Evolutionary conservation across 1,139 yeast species (phyloP).

Genomic region (Sugiyamaella pinicola): DNA sequence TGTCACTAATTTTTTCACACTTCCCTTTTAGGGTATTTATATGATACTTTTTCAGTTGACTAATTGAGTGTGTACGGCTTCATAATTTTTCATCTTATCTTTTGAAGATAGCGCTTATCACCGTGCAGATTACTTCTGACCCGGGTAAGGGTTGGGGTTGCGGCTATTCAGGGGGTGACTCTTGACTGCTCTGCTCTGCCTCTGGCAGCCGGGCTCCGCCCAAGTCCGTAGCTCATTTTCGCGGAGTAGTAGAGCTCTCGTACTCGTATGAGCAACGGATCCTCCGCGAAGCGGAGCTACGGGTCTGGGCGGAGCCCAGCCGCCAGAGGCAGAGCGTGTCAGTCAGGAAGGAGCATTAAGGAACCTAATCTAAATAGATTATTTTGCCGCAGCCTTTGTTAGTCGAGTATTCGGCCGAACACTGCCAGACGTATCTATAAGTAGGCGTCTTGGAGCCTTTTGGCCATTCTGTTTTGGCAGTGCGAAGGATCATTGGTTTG

Average conservation of each 20-base stretch:
- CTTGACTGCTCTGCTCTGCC: neutral
- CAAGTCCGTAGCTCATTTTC: neutral
- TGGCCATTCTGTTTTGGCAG: slow-evolving; percentile 32
- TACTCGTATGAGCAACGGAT: neutral
- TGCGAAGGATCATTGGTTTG: slow-evolving; percentile 48
- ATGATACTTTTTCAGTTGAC: slow-evolving; percentile 10
- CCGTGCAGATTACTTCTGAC: neutral
- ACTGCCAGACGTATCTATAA: slow-evolving; percentile 50
- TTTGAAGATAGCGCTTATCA: slow-evolving; percentile 9
- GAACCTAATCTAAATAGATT: slow-evolving; percentile 26
- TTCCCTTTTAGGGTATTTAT: slow-evolving; percentile 14
- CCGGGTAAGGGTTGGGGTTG: slow-evolving; percentile 4
- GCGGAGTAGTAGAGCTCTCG: too few relatives aligned
- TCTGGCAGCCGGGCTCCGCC: neutral
- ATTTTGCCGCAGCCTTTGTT: slow-evolving; percentile 31
- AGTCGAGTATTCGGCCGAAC: slow-evolving; percentile 47
- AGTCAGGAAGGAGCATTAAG: neutral
- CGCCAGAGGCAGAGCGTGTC: neutral
- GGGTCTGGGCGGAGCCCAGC: too few relatives aligned
- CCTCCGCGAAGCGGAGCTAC: too few relatives aligned
- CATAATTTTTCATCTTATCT: neutral
- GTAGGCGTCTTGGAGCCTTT: slow-evolving; percentile 5
- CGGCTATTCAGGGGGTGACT: too few relatives aligned
- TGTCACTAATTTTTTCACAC: slow-evolving; percentile 5
- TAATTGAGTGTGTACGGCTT: slow-evolving; percentile 1